phyloP scores from a whole-genome alignment of 768 basidiomycete species.

The Pleurotus salmoneostramineus region DNA sequence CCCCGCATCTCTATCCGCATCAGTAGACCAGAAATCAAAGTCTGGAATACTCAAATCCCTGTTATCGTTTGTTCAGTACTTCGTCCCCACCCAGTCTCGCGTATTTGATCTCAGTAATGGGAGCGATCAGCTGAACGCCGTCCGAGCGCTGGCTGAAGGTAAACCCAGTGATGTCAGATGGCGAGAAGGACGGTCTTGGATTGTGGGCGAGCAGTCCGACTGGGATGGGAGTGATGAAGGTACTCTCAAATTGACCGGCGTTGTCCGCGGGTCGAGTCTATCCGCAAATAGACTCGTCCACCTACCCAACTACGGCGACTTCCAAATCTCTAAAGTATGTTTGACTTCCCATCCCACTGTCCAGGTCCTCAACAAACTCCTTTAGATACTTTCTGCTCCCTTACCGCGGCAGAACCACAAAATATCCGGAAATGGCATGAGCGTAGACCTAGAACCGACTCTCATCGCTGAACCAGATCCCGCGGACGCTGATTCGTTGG shows the following conservation, averaged over 20 bases:
- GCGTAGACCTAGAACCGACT: conserved; percentile 68
- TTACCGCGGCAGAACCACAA: conserved; percentile 32
- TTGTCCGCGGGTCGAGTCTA: conserved; percentile 74
- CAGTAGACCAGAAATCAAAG: conserved; percentile 57
- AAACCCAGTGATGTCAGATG: conserved; percentile 76
- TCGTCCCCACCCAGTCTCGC: conserved; percentile 77
- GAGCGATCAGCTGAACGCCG: conserved; percentile 66
- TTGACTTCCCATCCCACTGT: neutral
- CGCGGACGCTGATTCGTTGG: conserved; percentile 75
- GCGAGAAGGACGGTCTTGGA: conserved; percentile 76
- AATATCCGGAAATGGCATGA: conserved; percentile 20
- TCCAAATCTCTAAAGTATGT: conserved; percentile 73
- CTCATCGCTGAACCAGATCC: conserved; percentile 62
- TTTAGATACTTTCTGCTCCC: conserved; percentile 70
- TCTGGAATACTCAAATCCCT: conserved; percentile 78
- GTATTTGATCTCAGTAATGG: conserved; percentile 68
- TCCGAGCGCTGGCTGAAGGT: conserved; percentile 82
- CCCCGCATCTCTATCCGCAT: conserved; percentile 38
- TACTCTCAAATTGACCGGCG: conserved; percentile 71
- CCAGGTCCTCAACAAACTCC: neutral
- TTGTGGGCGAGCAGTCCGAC: conserved; percentile 64
- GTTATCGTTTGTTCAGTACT: conserved; percentile 92
- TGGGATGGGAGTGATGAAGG: conserved; percentile 45
- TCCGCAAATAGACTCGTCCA: conserved; percentile 86
- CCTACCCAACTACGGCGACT: conserved; percentile 86